These are phyloP conservation scores for Boletus coccyginus DNA, from an alignment of 768 basidiomycete species.

Conservation along the genomic window DNA sequence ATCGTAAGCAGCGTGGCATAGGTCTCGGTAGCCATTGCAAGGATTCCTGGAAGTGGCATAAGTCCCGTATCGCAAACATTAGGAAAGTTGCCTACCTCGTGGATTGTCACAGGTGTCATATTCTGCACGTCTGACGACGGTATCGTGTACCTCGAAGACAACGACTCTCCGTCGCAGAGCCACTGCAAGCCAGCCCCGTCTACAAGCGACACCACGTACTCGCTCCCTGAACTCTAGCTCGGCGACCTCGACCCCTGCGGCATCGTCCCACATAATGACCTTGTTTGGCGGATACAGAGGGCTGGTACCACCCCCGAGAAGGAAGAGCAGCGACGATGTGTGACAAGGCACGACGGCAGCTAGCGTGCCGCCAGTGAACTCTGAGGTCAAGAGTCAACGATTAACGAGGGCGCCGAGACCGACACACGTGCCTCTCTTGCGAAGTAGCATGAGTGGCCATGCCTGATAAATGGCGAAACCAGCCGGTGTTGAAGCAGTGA, in stretches of 20 bases:
- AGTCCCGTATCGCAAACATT: slow-evolving; percentile 3
- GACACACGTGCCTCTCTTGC: slow-evolving; percentile 68
- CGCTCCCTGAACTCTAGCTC: slow-evolving; percentile 88
- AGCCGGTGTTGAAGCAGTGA: slow-evolving; percentile 73
- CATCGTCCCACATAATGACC: slow-evolving; percentile 88
- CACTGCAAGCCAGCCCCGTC: slow-evolving; percentile 83
- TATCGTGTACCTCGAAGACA: slow-evolving; percentile 67
- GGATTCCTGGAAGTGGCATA: slow-evolving; percentile 48
- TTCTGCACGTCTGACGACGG: slow-evolving; percentile 62
- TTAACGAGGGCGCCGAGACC: not conserved
- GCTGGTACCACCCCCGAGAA: slow-evolving; percentile 84
- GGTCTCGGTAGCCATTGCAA: slow-evolving; percentile 75
- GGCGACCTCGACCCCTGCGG: slow-evolving; percentile 69
- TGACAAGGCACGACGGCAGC: slow-evolving; percentile 77
- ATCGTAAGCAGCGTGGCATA: slow-evolving; percentile 81
- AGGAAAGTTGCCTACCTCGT: slow-evolving; percentile 49
- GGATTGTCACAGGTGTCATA: slow-evolving; percentile 90
- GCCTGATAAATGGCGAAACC: slow-evolving; percentile 83
- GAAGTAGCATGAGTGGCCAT: slow-evolving; percentile 71
- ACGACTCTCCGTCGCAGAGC: slow-evolving; percentile 77
- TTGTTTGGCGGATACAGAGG: slow-evolving; percentile 91
- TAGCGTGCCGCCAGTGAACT: slow-evolving; percentile 76
- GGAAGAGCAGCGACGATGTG: slow-evolving; percentile 77
- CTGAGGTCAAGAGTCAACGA: slow-evolving; percentile 38
- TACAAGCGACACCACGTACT: slow-evolving; percentile 75